phyloP scores from a whole-genome alignment of 176 grass and related monocot species.

The Cenchrus americanus region DNA sequence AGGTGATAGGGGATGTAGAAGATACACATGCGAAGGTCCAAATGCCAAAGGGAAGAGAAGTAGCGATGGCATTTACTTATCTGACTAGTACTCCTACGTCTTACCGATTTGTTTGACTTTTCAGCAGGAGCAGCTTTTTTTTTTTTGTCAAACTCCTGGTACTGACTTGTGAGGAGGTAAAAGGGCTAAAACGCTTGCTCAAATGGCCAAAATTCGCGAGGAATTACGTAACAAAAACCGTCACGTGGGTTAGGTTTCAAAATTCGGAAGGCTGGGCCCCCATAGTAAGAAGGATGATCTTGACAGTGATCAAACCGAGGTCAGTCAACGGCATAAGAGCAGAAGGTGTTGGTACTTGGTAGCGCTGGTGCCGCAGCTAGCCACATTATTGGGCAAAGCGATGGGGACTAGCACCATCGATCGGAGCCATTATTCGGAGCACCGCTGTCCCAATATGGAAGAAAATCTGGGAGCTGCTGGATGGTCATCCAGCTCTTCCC shows the following conservation, averaged over 20 bases:
- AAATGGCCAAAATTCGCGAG: neutral
- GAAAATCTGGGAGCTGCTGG: too few relatives aligned
- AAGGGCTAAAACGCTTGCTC: neutral
- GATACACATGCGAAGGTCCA: neutral
- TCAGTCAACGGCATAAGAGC: neutral
- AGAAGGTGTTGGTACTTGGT: too few relatives aligned
- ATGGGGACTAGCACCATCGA: too few relatives aligned
- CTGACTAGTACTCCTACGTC: neutral
- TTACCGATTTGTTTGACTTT: slow-evolving; percentile 12
- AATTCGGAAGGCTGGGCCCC: too few relatives aligned
- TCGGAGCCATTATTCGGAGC: too few relatives aligned
- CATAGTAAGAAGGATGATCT: too few relatives aligned
- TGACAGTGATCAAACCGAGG: neutral
- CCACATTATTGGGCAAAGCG: too few relatives aligned
- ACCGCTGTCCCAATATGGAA: too few relatives aligned
- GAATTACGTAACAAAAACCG: neutral
- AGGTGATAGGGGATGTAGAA: neutral
- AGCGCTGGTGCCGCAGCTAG: too few relatives aligned
- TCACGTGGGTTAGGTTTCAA: too few relatives aligned
- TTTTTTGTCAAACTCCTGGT: neutral
- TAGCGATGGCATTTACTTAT: neutral
- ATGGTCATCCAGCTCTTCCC: too few relatives aligned
- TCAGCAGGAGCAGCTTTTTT: neutral
- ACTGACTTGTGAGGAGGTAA: neutral
- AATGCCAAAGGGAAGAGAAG: neutral